Percentiles rank a stretch among this genome's conserved stretches.
phyloP scores from a whole-genome alignment of 768 basidiomycete genomes.

The Macrocybe gigantea region DNA sequence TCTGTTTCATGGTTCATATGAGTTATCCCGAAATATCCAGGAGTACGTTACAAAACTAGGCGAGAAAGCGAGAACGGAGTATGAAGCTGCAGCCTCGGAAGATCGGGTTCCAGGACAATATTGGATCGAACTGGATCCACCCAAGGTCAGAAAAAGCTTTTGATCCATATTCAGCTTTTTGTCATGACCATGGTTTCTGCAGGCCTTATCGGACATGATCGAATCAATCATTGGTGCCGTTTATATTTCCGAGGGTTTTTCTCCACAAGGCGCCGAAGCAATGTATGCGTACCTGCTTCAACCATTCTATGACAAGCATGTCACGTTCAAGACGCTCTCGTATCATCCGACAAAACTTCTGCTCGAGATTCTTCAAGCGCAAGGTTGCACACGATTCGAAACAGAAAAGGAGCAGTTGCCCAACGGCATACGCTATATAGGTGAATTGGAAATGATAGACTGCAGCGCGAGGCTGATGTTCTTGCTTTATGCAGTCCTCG shows the following conservation, averaged over 20 bases:
- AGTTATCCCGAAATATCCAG: conserved; percentile 42
- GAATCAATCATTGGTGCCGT: conserved; percentile 78
- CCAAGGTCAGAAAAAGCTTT: conserved; percentile 48
- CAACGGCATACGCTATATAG: conserved; percentile 39
- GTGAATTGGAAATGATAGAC: conserved; percentile 26
- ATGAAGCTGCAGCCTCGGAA: conserved; percentile 39
- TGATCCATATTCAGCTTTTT: background rate
- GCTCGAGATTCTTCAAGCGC: conserved; percentile 66
- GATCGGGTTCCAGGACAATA: conserved; percentile 57
- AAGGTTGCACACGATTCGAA: conserved; percentile 64
- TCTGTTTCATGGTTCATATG: conserved; percentile 36
- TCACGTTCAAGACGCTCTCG: conserved; percentile 66
- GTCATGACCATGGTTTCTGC: conserved; percentile 6
- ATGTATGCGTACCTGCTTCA: conserved; percentile 65
- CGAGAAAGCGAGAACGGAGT: conserved; percentile 44
- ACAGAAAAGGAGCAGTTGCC: conserved; percentile 46
- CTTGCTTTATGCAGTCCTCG: conserved; percentile 40
- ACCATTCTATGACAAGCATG: conserved; percentile 76
- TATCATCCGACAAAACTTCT: conserved; percentile 75
- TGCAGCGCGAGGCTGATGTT: conserved; percentile 2
- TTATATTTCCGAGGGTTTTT: conserved; percentile 71
- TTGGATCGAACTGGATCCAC: conserved; percentile 73
- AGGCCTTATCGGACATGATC: conserved; percentile 76
- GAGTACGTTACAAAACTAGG: conserved; percentile 49
- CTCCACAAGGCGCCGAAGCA: conserved; percentile 49